A percentile compares a stretch with the other conserved stretches of the same genome.
These are phyloP conservation scores for Fusarium incarnatum DNA, from an alignment of 2,329 filamentous ascomycete genomes.

Conservation along the genomic window DNA sequence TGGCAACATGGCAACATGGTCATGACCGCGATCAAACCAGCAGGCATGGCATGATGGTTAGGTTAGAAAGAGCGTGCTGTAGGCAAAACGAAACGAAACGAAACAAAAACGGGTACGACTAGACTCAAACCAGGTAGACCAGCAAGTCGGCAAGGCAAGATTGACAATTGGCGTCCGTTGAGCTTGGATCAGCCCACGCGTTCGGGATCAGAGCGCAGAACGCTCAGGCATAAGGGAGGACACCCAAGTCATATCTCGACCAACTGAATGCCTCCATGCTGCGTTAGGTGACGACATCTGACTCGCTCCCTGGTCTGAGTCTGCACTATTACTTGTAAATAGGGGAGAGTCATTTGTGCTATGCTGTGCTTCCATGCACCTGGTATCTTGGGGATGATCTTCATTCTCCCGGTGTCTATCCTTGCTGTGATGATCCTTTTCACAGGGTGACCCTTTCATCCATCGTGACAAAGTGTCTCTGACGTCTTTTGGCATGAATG, in stretches of 20 bases:
- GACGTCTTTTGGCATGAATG: neutral
- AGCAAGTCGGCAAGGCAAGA: slow-evolving; percentile 1
- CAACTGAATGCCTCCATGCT: neutral
- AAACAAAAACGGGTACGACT: slow-evolving; percentile 37
- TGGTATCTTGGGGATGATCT: neutral
- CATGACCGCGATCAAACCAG: slow-evolving; percentile 7
- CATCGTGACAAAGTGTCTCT: neutral
- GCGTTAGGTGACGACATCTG: slow-evolving; percentile 17
- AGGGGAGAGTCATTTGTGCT: neutral
- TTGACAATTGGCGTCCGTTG: slow-evolving; percentile 24
- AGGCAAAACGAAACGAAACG: slow-evolving; percentile 37
- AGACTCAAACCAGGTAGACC: slow-evolving; percentile 3
- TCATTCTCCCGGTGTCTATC: neutral
- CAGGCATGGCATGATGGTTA: slow-evolving; percentile 5
- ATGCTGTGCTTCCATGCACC: neutral
- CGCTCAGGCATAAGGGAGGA: slow-evolving; percentile 18
- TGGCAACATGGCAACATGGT: slow-evolving; percentile 5
- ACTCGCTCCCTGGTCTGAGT: slow-evolving; percentile 15
- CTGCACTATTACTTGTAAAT: neutral
- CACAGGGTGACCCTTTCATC: neutral
- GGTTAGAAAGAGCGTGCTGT: neutral
- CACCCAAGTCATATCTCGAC: slow-evolving; percentile 13
- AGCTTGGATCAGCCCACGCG: slow-evolving; percentile 33
- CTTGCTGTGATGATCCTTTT: neutral
- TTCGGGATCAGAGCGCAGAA: slow-evolving; percentile 29